phyloP scores from a whole-genome alignment of 2,329 filamentous ascomycete species.

The Rhinocladiella similis region DNA sequence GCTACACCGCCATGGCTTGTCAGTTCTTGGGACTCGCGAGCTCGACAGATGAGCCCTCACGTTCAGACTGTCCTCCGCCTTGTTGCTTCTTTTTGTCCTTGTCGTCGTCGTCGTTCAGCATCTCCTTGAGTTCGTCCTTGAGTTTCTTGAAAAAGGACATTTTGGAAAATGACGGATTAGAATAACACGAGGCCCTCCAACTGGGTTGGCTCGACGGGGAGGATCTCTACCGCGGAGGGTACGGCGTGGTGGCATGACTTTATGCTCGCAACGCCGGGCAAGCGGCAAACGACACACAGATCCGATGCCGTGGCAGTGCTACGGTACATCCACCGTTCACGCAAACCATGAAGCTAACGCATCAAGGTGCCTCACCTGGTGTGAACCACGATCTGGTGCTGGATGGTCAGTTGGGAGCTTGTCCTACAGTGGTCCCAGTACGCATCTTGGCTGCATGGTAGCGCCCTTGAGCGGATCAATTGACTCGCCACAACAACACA shows the following conservation, averaged over 20 bases:
- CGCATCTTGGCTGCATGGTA: slow-evolving; percentile 11
- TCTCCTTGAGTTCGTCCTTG: slow-evolving; percentile 24
- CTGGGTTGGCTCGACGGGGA: no score
- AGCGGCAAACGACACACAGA: no score
- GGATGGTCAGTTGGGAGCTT: not conserved
- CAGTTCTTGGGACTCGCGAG: not conserved
- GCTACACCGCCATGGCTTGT: not conserved
- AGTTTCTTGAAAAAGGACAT: slow-evolving; percentile 25
- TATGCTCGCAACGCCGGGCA: no score
- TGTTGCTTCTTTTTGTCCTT: slow-evolving; percentile 18
- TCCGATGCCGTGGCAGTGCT: no score
- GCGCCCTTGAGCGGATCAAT: not conserved
- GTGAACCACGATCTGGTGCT: not conserved
- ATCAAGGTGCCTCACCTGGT: not conserved
- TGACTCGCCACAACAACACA: not conserved
- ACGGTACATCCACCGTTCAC: slow-evolving; percentile 1
- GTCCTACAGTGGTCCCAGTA: not conserved
- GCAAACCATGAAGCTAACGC: slow-evolving; percentile 7
- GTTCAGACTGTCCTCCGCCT: not conserved
- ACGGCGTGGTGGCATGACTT: no score
- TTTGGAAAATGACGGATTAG: not conserved
- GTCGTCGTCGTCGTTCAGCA: slow-evolving; percentile 24
- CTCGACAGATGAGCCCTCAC: no score
- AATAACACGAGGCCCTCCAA: no score
- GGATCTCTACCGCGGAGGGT: no score